phyloP scores from a whole-genome alignment of 2,329 filamentous ascomycete species.

The Stromatinia cepivora region DNA sequence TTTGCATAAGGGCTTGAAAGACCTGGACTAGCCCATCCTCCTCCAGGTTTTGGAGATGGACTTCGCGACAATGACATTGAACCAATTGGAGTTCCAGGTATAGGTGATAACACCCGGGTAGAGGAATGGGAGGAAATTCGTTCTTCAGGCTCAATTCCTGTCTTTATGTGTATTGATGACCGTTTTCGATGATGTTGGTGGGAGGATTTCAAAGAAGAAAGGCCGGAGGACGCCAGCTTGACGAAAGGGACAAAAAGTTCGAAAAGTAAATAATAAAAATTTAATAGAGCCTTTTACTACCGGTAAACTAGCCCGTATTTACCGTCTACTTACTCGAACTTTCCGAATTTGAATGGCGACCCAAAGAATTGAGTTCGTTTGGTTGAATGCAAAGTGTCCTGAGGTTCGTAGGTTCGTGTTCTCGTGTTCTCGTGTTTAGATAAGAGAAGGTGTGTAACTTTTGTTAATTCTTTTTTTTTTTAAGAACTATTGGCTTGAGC shows the following conservation, averaged over 20 bases:
- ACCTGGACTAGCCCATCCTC: conserved; percentile 85
- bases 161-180: conserved; percentile 25
- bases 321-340: neutral
- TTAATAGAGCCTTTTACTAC: neutral
- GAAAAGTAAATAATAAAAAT: neutral
- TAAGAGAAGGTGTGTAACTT: conserved; percentile 12
- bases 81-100: conserved; percentile 52
- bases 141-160: conserved; percentile 17
- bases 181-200: conserved; percentile 23
- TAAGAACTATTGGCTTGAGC: neutral
- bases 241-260: neutral
- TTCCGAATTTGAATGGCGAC: neutral
- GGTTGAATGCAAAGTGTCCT: conserved; percentile 20
- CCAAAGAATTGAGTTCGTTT: conserved; percentile 3
- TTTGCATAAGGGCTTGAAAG: conserved; percentile 62
- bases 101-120: conserved; percentile 34
- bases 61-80: conserved; percentile 85
- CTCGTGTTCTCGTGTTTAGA: conserved; percentile 7
- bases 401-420: no score
- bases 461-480: neutral
- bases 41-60: conserved; percentile 79
- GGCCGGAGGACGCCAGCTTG: conserved; percentile 24
- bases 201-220: conserved; percentile 20
- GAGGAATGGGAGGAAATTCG: conserved; percentile 26
- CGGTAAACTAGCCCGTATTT: neutral